Evolutionary conservation across 2,329 filamentous ascomycete species (phyloP).

Genomic region (Emmonsia crescens): DNA sequence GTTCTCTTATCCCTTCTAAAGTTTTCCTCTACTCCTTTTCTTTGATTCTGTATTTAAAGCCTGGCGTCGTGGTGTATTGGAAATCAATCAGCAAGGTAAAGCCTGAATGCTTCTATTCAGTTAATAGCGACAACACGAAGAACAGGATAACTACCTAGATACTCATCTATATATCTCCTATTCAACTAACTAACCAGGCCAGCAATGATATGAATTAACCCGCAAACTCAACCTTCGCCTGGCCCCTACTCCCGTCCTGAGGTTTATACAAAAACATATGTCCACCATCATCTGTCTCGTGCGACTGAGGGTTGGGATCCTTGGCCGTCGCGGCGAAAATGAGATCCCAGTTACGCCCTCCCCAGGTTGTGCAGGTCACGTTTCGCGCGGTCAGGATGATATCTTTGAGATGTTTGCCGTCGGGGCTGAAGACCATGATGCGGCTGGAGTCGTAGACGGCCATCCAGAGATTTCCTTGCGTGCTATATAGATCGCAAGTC

Average conservation of each 20-base stretch:
- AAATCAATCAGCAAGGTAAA: background rate
- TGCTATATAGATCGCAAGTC: constrained; percentile 11
- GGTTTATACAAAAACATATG: constrained; percentile 26
- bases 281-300: constrained; percentile 25
- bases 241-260: constrained; percentile 17
- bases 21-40: background rate
- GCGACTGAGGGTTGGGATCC: constrained; percentile 16
- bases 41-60: background rate
- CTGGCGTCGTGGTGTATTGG: too few species aligned
- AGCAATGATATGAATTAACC: constrained; percentile 11
- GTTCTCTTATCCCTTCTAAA: background rate
- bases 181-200: background rate
- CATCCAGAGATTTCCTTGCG: constrained; percentile 29
- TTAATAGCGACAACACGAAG: too few species aligned
- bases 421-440: constrained; percentile 26
- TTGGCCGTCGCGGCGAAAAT: constrained; percentile 24
- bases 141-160: background rate
- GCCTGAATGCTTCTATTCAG: background rate
- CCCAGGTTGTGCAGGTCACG: constrained; percentile 29
- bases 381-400: constrained; percentile 25
- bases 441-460: constrained; percentile 25
- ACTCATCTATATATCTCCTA: background rate
- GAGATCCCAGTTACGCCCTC: constrained; percentile 25
- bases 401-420: constrained; percentile 25
- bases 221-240: constrained; percentile 26